These are phyloP conservation scores for Punctularia strigosozonata DNA, from an alignment of 768 basidiomycete species.

Conservation along the genomic window DNA sequence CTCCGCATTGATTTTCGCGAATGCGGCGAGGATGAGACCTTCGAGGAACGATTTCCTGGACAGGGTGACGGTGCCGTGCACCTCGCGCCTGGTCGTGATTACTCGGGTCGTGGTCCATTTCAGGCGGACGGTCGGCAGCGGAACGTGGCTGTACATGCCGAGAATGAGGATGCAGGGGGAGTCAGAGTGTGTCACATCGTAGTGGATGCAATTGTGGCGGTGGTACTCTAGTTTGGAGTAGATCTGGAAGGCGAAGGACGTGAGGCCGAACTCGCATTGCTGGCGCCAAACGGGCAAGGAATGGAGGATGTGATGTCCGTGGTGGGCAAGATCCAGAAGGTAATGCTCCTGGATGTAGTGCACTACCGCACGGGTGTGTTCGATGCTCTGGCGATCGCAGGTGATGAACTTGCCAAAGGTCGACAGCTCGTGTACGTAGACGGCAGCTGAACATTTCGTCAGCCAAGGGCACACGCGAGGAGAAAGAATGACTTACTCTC, in stretches of 20 bases:
- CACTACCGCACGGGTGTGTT: constrained; percentile 3
- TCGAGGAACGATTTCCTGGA: constrained; percentile 9
- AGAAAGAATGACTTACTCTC: constrained; percentile 3
- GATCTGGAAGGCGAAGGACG: constrained; percentile 5
- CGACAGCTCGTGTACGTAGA: constrained; percentile 9
- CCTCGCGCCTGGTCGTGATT: background rate
- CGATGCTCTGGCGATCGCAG: background rate
- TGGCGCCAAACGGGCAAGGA: constrained; percentile 6
- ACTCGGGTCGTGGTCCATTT: constrained; percentile 1
- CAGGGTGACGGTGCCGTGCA: constrained; percentile 8
- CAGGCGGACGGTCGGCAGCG: background rate
- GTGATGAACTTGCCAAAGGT: constrained; percentile 4
- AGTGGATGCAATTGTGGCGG: constrained; percentile 1
- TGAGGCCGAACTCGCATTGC: constrained; percentile 1
- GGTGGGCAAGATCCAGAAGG: constrained; percentile 3
- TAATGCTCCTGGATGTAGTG: constrained; percentile 6
- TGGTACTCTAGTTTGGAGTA: constrained; percentile 2
- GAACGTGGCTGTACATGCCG: constrained; percentile 7
- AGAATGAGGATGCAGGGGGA: constrained; percentile 7
- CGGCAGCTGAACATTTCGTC: constrained; percentile 4
- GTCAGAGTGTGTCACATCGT: background rate
- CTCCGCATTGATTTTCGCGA: constrained; percentile 8
- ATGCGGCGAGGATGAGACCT: constrained; percentile 3
- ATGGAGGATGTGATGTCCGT: constrained; percentile 10
- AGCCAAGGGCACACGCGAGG: background rate